Evolutionary conservation across 257 asterid species (phyloP).

Genomic region (Lavandula angustifolia): DNA sequence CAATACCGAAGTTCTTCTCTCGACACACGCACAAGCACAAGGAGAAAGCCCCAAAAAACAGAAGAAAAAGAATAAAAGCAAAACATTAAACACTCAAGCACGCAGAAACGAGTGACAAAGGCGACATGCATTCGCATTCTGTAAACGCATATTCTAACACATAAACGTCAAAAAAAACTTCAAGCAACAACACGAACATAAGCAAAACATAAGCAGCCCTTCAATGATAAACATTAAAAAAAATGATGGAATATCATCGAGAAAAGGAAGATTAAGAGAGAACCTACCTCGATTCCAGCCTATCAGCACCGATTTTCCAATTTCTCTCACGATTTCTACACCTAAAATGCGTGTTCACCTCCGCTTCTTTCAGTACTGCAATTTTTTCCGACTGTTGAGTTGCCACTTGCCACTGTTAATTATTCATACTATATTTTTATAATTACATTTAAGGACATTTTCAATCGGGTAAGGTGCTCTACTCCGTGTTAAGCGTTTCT

Average conservation of each 20-base stretch:
- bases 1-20: neutral
- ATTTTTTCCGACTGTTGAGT: too few relatives aligned
- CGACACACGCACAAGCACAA: neutral
- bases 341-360: slow-evolving; percentile 10
- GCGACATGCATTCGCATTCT: slow-evolving; percentile 31
- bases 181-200: neutral
- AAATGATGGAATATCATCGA: neutral
- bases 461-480: too few relatives aligned
- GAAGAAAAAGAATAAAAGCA: neutral
- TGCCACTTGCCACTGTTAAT: too few relatives aligned
- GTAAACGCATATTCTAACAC: slow-evolving; percentile 10
- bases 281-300: slow-evolving; percentile 15
- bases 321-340: neutral
- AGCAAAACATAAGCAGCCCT: too few relatives aligned
- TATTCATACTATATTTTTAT: too few relatives aligned
- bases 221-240: neutral
- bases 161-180: slow-evolving; percentile 3
- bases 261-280: slow-evolving; percentile 5
- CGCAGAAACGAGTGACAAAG: neutral
- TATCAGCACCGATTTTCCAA: neutral
- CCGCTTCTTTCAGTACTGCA: too few relatives aligned
- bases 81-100: neutral
- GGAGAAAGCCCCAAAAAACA: neutral
- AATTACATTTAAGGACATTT: too few relatives aligned
- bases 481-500: too few relatives aligned